Conservation (phyloP, 1,284 basidiomycete species). For the Apiotrichum sp. region DNA sequence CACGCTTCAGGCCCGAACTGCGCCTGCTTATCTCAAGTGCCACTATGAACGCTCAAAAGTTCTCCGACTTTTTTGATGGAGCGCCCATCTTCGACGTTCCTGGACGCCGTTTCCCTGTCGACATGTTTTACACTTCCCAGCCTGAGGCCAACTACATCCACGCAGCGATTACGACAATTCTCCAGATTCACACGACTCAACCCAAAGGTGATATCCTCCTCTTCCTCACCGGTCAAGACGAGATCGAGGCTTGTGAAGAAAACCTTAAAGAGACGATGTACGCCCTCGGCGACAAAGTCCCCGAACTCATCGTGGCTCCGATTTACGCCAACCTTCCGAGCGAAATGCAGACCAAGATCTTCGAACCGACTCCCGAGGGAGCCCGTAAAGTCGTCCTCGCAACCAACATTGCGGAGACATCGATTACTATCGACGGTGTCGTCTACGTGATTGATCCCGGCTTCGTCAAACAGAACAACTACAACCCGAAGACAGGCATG, state of each 20-base stretch:
- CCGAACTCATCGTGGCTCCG: constrained; percentile 89
- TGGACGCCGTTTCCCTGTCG: constrained; percentile 93
- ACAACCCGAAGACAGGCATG: constrained; percentile 95
- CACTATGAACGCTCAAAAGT: constrained; percentile 95
- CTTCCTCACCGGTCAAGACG: constrained; percentile 97
- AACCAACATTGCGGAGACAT: constrained; percentile 98
- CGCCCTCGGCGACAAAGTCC: constrained; percentile 90
- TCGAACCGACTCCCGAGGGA: constrained; percentile 94
- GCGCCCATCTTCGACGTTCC: constrained; percentile 95
- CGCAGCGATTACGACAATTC: constrained; percentile 95
- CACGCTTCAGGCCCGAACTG: constrained; percentile 89
- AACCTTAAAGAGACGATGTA: constrained; percentile 91
- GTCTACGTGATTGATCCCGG: constrained; percentile 98
- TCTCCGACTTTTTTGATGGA: constrained; percentile 89
- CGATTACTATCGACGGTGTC: constrained; percentile 94
- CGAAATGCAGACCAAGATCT: constrained; percentile 99
- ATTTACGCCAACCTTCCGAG: constrained; percentile 97
- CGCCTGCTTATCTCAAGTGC: constrained; percentile 87
- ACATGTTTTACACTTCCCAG: constrained; percentile 96
- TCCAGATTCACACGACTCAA: constrained; percentile 98
- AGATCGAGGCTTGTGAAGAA: constrained; percentile 95
- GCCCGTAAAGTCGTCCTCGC: constrained; percentile 95
- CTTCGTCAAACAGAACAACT: constrained; percentile 96
- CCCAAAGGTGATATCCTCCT: constrained; percentile 97
- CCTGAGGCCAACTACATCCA: constrained; percentile 98